Evolutionary conservation across 2,329 filamentous ascomycete genomes (phyloP).

Genomic region (Apiospora kogelbergensis): DNA sequence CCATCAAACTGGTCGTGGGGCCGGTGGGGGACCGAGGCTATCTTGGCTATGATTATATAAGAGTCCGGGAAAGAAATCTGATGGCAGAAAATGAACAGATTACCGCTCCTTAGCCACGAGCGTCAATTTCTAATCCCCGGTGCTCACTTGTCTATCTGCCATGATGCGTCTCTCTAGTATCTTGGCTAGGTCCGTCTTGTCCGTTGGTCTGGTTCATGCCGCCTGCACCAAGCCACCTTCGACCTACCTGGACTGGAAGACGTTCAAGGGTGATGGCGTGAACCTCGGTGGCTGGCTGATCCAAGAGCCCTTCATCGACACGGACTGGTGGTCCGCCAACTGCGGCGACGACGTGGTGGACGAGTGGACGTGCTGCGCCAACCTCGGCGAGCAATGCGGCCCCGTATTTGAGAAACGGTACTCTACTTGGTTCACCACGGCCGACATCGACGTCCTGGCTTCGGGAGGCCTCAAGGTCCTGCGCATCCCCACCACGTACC

Average conservation of each 20-base stretch:
- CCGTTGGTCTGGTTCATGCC: neutral
- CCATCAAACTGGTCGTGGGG: neutral
- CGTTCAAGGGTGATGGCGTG: neutral
- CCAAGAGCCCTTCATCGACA: neutral
- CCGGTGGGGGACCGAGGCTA: neutral
- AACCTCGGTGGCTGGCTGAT: neutral
- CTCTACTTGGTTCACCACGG: neutral
- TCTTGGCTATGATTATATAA: neutral
- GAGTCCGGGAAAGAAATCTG: neutral
- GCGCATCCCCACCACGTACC: conserved; percentile 6
- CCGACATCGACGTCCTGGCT: neutral
- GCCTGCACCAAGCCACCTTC: neutral
- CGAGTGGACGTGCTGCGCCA: neutral
- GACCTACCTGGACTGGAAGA: neutral
- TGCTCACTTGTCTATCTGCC: neutral
- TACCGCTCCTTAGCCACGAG: neutral
- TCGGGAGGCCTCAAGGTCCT: neutral
- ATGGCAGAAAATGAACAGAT: neutral
- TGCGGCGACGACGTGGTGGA: neutral
- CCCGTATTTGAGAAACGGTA: neutral
- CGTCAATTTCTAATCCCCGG: neutral
- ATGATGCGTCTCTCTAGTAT: neutral
- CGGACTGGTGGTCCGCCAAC: neutral
- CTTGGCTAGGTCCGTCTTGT: neutral
- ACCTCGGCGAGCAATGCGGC: neutral